Conservation (phyloP, 441 rosid species). For the Erodium moschatum region DNA sequence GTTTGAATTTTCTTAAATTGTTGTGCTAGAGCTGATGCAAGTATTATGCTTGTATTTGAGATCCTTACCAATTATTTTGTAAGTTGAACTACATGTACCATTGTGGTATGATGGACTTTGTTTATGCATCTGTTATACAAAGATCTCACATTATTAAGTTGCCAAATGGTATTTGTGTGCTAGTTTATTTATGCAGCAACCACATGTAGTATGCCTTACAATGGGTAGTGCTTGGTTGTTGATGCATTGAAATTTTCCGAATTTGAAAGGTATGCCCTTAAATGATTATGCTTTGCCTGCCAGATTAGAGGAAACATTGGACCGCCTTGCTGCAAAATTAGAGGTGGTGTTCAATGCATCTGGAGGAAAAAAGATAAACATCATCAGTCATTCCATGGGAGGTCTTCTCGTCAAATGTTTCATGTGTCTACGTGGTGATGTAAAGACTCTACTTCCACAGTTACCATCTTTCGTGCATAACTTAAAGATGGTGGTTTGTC, state of each 20-base stretch:
- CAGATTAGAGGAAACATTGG: conserved; percentile 68
- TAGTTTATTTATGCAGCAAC: background rate
- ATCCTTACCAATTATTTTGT: background rate
- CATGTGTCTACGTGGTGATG: conserved; percentile 73
- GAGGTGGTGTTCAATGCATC: conserved; percentile 63
- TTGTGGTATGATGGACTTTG: background rate
- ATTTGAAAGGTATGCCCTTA: conserved; percentile 6
- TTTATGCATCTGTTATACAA: background rate
- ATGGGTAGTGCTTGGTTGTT: background rate
- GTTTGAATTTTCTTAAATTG: background rate
- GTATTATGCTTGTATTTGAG: background rate
- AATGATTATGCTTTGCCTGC: conserved; percentile 16
- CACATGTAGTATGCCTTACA: background rate
- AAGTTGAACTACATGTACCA: background rate
- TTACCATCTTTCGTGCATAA: background rate
- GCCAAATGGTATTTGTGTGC: background rate
- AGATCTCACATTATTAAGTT: background rate
- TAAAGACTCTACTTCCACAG: conserved; percentile 24
- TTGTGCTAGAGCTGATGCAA: background rate
- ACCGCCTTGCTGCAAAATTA: conserved; percentile 52
- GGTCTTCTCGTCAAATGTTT: conserved; percentile 88
- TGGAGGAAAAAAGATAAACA: conserved; percentile 81
- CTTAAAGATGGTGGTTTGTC: too few relatives aligned
- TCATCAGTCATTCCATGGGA: conserved; percentile 94
- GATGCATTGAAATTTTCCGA: background rate